Percentiles rank a stretch among this genome's conserved stretches.
Conservation (phyloP, 2,329 filamentous ascomycete species). For the Stachybotrys elegans region DNA sequence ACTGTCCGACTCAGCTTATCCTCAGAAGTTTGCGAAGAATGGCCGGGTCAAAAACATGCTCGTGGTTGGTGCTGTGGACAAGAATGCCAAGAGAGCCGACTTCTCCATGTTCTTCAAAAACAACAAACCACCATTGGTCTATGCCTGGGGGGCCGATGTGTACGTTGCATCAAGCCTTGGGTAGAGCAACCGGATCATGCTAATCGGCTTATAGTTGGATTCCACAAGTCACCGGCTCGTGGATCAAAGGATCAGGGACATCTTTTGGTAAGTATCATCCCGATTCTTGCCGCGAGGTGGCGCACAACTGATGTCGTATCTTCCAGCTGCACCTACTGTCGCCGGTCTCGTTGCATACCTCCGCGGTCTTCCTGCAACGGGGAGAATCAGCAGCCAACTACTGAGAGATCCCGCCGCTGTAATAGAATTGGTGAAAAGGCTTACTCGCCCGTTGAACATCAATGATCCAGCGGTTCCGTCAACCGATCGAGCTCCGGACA, state of each 20-base stretch:
- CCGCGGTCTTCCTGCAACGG: not conserved
- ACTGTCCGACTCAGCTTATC: not conserved
- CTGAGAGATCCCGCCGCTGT: not conserved
- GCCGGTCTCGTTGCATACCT: not conserved
- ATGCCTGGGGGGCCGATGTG: not conserved
- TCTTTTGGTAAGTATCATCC: not conserved
- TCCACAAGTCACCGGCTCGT: not conserved
- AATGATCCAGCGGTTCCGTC: not conserved
- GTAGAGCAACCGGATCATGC: not conserved
- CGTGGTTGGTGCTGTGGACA: not conserved
- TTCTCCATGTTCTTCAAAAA: not conserved
- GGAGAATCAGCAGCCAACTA: not conserved
- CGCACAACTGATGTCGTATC: not conserved
- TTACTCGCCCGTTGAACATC: not conserved
- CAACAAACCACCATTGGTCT: not conserved
- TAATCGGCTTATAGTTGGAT: not conserved
- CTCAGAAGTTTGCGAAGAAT: not conserved
- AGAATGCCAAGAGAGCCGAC: not conserved
- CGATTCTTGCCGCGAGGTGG: not conserved
- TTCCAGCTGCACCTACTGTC: not conserved
- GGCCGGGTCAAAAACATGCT: not conserved
- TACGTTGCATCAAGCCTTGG: not conserved
- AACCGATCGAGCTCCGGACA: not conserved
- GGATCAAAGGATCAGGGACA: not conserved
- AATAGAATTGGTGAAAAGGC: not conserved